Evolutionary conservation across 331 rosid genomes (phyloP), one percentile per base, ranked within the genome.

Genomic region (Cucumis variabilis): DNA sequence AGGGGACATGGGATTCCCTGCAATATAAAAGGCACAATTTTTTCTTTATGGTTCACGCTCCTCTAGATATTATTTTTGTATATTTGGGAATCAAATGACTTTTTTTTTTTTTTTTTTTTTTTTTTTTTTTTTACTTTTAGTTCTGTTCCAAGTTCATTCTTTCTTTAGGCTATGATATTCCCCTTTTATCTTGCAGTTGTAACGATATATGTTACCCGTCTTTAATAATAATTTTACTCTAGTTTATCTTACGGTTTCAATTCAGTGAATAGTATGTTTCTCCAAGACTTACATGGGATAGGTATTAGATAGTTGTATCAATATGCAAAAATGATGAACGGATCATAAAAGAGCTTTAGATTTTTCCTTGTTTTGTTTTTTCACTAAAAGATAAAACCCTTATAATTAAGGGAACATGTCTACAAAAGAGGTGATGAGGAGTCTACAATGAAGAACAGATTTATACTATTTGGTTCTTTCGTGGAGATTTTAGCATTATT

Each of bases 231-330:
- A 71, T 30, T 71, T 28, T 71, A 71, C 77, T 3, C 48, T 30
- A 30, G 23, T 23, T 30, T 23, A 28, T 30, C 44, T 69, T 37
- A 37, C 7, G 15, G 51, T 41, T 73, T 73, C 11, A 33, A 37
- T 73, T 73, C 50, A 73, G 16, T 41, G 51, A 73, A 73, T 73
- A 72, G 24, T 20, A 72, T 72, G 41, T 72, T 72, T 72, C 55
- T 73, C 12, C 55, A 37, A 73, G 27, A 37, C 80, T 25, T 67
- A 73, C 20, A 19, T 12, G 55, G 24, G 79, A 13, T 19, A 33
- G 14, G 14, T 73, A 16, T 73, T 73, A 37, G 51, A 72, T 24
- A n/a, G 14, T 3, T 72, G 78, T 72, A 16, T 37, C 41, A 37
- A 73, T 33, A 73, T 37, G 80, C 80, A 73, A 37, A 73, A 37